Base-by-base conservation (phyloP, 139 green algal species). In the Chlamydomonas schloesseri region DNA sequence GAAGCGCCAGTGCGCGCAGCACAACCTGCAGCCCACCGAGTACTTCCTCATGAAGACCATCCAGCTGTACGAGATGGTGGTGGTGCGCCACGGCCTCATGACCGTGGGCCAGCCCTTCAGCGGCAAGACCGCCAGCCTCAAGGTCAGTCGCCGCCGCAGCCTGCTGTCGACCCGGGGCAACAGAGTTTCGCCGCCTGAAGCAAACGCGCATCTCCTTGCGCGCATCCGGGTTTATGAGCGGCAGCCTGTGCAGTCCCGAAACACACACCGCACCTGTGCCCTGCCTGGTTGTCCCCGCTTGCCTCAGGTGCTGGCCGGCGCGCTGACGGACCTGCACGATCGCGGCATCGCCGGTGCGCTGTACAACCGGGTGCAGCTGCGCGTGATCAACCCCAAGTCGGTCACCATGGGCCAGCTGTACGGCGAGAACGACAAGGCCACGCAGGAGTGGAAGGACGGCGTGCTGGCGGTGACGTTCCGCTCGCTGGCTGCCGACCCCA, bases 11-110 rank as follows among this genome's bases (percentile, higher is more conserved):
- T 98, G 95, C 81, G 73, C 68, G 26, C n/a, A 81, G 53, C 72
- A 83, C 60, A 94, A 95, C 89, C 91, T 96, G 76, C 94, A 97
- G 87, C 87, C 92, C 29, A 95, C 92, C 8, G 86, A 93, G 36
- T 95, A 96, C 90, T 97, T 96, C 87, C 65, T 95, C 50, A 92
- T 92, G 71, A 97, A 96, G 89, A 92, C 87, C 17, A 96, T 94
- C 36, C 94, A 98, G 90, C 92, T 98, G 65, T 98, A 97, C 87
- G 95, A 98, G 89, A 98, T 98, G 95, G 93, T 98, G 42, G 91
- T 96, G 20, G 95, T 97, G 67, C 92, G 95, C 3, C 94, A 97
- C 87, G 95, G 95, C 18, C 89, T 97, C 34, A 97, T 97, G 95
- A 88, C 96, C 2, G 95, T 97, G 50, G 95, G 95, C 2, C 90